phyloP scores from a whole-genome alignment of 176 grass and related monocot genomes.

The Rhipidocladum racemiflorum region DNA sequence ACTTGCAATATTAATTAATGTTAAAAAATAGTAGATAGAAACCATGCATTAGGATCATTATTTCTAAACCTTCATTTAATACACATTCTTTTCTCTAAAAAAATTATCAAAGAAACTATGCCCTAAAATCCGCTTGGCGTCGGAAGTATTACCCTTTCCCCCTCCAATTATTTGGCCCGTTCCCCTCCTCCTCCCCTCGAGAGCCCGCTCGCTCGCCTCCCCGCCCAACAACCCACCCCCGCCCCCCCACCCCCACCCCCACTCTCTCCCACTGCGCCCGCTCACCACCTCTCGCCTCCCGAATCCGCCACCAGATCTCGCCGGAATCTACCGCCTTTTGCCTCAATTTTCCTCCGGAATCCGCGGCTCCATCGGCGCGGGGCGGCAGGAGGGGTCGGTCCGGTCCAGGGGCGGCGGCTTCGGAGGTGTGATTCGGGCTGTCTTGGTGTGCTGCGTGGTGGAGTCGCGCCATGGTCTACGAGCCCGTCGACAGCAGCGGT shows the following conservation, averaged over 20 bases:
- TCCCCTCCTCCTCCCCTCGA: neutral
- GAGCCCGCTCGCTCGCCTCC: neutral
- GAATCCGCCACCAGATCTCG: slow-evolving; percentile 9
- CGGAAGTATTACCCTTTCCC: neutral
- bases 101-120: too few species aligned
- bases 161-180: neutral
- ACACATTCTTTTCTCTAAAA: too few species aligned
- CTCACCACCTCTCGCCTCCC: neutral
- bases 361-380: neutral
- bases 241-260: slow-evolving; percentile 12
- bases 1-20: too few species aligned
- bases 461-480: slow-evolving; percentile 39
- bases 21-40: too few species aligned
- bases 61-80: too few species aligned
- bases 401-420: neutral
- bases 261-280: neutral
- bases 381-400: neutral
- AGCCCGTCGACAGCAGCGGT: slow-evolving; percentile 59
- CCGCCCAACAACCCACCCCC: too few species aligned
- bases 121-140: slow-evolving; percentile 32
- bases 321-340: neutral
- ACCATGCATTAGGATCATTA: too few species aligned
- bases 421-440: neutral
- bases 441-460: neutral
- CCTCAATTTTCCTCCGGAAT: neutral